Evolutionary conservation across 176 grass and related monocot species (phyloP).

Genomic region (Panicum miliaceum): DNA sequence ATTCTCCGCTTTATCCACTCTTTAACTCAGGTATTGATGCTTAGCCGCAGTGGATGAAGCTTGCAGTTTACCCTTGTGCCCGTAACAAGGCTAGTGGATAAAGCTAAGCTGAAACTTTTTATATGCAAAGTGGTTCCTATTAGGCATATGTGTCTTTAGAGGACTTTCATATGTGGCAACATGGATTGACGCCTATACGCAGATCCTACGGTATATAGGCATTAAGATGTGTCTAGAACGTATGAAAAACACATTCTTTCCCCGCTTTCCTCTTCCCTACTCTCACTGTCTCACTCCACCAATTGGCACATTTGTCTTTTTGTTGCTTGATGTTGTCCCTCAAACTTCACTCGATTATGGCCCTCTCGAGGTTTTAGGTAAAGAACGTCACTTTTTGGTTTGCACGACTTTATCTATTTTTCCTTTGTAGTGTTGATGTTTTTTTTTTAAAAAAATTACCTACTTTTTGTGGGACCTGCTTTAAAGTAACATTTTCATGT

Average conservation of each 20-base stretch:
- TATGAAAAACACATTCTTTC: not conserved
- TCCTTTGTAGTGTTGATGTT: not conserved
- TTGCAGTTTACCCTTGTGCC: not conserved
- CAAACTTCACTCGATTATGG: not conserved
- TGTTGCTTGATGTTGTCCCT: not conserved
- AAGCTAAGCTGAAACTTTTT: not conserved
- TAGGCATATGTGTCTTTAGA: not conserved
- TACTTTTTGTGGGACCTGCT: not conserved
- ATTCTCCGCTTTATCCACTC: not conserved
- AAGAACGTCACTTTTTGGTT: not conserved
- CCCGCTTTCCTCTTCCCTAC: not conserved
- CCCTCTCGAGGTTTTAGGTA: not conserved
- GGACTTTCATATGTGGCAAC: not conserved
- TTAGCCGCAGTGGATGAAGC: not conserved
- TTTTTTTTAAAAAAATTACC: not conserved
- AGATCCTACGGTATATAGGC: not conserved
- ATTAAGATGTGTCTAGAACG: not conserved
- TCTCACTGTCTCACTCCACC: not conserved
- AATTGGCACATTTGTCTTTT: not conserved
- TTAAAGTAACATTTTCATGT: too few species aligned
- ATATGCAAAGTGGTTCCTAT: not conserved
- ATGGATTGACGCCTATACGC: not conserved
- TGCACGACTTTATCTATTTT: not conserved
- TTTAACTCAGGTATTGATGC: not conserved
- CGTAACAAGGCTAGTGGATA: slow-evolving; percentile 16